A percentile compares a stretch with the other conserved stretches of the same genome.
phyloP scores from a whole-genome alignment of 352 stramenopile species.

The Pythium phragmiticola region DNA sequence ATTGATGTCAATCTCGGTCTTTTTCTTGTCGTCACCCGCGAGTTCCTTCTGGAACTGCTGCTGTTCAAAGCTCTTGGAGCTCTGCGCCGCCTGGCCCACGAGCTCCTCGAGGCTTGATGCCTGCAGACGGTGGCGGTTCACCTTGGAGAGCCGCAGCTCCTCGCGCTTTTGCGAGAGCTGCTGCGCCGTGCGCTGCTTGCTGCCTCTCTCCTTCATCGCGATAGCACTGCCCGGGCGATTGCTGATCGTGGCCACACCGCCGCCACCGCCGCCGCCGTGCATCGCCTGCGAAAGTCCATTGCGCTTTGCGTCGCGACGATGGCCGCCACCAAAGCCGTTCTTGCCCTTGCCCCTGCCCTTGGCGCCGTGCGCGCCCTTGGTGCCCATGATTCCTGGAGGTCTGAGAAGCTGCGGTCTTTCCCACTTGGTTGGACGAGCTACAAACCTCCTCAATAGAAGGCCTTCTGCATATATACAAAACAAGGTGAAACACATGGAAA shows the following conservation, averaged over 20 bases:
- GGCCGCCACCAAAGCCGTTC: conserved; percentile 19
- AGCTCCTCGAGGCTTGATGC: conserved; percentile 56
- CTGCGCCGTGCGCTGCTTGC: conserved; percentile 48
- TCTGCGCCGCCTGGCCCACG: conserved; percentile 42
- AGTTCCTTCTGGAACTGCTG: conserved; percentile 28
- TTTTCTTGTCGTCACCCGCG: conserved; percentile 21
- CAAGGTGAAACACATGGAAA: background rate
- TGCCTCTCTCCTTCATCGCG: conserved; percentile 28
- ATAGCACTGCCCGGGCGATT: conserved; percentile 26
- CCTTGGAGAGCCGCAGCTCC: conserved; percentile 53
- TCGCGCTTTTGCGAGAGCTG: conserved; percentile 65
- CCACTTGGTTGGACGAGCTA: conserved; percentile 12
- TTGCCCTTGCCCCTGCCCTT: conserved; percentile 12
- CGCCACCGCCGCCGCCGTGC: conserved; percentile 1
- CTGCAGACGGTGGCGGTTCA: conserved; percentile 40
- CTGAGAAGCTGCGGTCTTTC: background rate
- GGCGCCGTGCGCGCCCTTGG: conserved; percentile 20
- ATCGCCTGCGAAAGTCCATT: conserved; percentile 21
- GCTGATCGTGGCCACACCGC: background rate
- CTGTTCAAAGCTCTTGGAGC: conserved; percentile 40
- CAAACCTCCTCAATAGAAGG: conserved; percentile 5
- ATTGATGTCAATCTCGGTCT: conserved; percentile 53
- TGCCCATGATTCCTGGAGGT: conserved; percentile 11
- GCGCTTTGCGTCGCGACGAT: conserved; percentile 19
- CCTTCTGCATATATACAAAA: background rate